These are phyloP conservation scores for Torrubiellomyces zombiae DNA, from an alignment of 2,329 filamentous ascomycete species.

Conservation along the genomic window DNA sequence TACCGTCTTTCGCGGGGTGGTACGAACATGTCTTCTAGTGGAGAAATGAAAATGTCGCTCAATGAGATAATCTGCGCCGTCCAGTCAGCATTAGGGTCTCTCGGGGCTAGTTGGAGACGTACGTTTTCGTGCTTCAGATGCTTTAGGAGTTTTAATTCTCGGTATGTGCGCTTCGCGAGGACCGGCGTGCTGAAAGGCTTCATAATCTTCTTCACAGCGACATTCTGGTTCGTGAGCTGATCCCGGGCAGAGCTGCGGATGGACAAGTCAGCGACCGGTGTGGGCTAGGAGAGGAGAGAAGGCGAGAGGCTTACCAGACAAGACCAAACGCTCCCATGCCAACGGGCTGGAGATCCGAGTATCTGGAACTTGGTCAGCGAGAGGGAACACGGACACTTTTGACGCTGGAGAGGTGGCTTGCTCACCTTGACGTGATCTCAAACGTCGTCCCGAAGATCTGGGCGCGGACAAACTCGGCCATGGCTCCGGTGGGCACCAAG, in stretches of 20 bases:
- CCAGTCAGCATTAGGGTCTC: conserved; percentile 3
- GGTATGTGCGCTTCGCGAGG: conserved; percentile 90
- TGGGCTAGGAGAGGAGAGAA: conserved; percentile 1
- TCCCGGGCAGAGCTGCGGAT: conserved; percentile 77
- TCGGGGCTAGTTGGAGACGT: conserved; percentile 9
- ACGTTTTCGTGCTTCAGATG: conserved; percentile 96
- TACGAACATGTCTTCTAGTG: conserved; percentile 88
- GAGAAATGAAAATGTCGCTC: conserved; percentile 99
- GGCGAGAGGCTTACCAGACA: conserved; percentile 56
- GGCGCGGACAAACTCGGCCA: conserved; percentile 98
- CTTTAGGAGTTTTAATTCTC: conserved; percentile 93
- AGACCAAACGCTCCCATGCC: conserved; percentile 98
- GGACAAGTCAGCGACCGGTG: neutral
- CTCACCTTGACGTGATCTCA: conserved; percentile 94
- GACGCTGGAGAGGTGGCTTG: too few relatives aligned
- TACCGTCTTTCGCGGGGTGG: conserved; percentile 2
- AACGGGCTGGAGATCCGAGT: conserved; percentile 93
- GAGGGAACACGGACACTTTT: too few relatives aligned
- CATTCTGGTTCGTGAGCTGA: conserved; percentile 90
- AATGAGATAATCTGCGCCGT: conserved; percentile 77
- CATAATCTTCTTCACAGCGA: conserved; percentile 99
- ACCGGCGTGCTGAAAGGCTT: conserved; percentile 99
- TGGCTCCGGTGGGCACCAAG: conserved; percentile 32
- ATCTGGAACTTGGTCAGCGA: conserved; percentile 34
- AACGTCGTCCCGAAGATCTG: conserved; percentile 99